phyloP scores from a whole-genome alignment of 768 basidiomycete genomes.

The Tricholoma matsutake region DNA sequence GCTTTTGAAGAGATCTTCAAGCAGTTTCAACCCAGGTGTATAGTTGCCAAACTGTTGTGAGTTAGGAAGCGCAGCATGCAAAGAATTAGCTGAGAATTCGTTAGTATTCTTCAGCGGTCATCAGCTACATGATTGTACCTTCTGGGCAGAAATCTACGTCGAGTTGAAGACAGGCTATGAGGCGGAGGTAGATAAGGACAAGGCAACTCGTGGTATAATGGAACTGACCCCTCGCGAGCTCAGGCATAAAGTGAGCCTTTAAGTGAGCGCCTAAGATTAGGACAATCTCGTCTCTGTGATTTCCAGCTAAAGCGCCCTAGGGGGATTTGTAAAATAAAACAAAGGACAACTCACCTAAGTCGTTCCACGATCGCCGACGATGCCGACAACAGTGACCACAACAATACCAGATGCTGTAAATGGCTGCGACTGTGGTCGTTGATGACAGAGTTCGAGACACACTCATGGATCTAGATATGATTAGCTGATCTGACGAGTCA shows the following conservation, averaged over 20 bases:
- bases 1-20: conserved; percentile 22
- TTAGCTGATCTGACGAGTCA: background rate
- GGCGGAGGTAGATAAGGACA: background rate
- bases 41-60: conserved; percentile 25
- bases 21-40: conserved; percentile 32
- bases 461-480: conserved; percentile 12
- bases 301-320: background rate
- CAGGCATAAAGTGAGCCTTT: conserved; percentile 37
- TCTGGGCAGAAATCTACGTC: conserved; percentile 18
- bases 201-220: too few species aligned
- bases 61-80: background rate
- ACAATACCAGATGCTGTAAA: conserved; percentile 19
- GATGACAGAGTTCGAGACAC: conserved; percentile 4
- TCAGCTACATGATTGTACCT: background rate
- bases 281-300: conserved; percentile 13
- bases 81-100: background rate
- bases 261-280: conserved; percentile 28
- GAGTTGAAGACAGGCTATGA: conserved; percentile 23
- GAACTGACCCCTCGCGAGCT: conserved; percentile 32
- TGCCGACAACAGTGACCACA: conserved; percentile 26
- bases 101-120: background rate
- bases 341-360: conserved; percentile 9
- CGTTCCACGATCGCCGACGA: conserved; percentile 21
- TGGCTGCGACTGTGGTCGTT: background rate
- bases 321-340: background rate